These are phyloP conservation scores for Artemisia tridentata DNA, from an alignment of 129 eudicot genomes.

Conservation along the genomic window DNA sequence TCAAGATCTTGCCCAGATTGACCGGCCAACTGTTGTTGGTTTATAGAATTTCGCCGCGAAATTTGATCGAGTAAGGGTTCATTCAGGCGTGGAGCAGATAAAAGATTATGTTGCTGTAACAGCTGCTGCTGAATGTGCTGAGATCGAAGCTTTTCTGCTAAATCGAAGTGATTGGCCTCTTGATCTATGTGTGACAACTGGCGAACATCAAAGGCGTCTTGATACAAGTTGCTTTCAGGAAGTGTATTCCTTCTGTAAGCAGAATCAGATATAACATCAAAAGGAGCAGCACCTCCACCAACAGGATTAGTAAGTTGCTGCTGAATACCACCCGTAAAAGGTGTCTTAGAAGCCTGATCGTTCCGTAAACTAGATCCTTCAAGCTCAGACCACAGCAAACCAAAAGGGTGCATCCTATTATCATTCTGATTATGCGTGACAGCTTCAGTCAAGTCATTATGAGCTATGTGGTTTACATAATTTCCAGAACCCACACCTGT, in stretches of 20 bases:
- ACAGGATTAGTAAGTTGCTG: constrained; percentile 42
- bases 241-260: constrained; percentile 38
- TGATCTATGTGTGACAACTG: constrained; percentile 45
- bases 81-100: constrained; percentile 52
- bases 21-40: constrained; percentile 55
- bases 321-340: constrained; percentile 43
- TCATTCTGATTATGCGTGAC: constrained; percentile 36
- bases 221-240: constrained; percentile 52
- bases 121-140: constrained; percentile 66
- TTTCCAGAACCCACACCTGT: constrained; percentile 30
- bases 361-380: constrained; percentile 60
- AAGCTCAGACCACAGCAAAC: constrained; percentile 91
- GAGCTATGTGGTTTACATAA: constrained; percentile 27
- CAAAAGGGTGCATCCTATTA: constrained; percentile 80
- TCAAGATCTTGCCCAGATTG: constrained; percentile 61
- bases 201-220: constrained; percentile 27
- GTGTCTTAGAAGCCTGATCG: constrained; percentile 31
- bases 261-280: neutral
- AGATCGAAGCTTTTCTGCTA: constrained; percentile 65
- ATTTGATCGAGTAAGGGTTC: constrained; percentile 51
- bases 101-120: constrained; percentile 54
- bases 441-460: constrained; percentile 32
- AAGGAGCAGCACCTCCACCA: constrained; percentile 22
- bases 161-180: constrained; percentile 51
- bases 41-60: constrained; percentile 40